Percentiles rank a stretch among this genome's conserved stretches.
Evolutionary conservation across 2,329 filamentous ascomycete genomes (phyloP).

Genomic region (Gaeumannomyces sp.): DNA sequence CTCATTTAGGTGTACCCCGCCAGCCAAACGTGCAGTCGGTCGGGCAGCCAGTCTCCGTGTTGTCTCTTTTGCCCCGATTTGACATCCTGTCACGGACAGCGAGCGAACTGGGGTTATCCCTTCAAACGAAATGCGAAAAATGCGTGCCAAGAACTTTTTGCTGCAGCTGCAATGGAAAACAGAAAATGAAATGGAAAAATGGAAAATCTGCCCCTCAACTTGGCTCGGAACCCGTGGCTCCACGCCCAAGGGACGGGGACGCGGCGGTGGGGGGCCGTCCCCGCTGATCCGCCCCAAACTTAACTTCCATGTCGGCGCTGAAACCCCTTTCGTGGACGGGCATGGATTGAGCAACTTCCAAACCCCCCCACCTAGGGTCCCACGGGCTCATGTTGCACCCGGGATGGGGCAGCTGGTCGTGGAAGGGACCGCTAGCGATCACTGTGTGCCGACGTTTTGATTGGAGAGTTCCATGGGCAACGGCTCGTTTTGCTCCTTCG

Average conservation of each 20-base stretch:
- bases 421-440: neutral
- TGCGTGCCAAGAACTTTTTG: no score
- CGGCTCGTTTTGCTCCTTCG: slow-evolving; percentile 3
- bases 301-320: neutral
- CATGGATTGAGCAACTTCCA: neutral
- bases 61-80: no score
- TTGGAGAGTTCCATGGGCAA: slow-evolving; percentile 7
- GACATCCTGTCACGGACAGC: no score
- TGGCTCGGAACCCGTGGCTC: neutral
- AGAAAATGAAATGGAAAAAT: no score
- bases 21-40: no score
- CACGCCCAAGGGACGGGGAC: neutral
- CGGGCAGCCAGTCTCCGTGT: no score
- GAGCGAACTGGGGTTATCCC: no score
- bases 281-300: neutral
- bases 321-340: neutral
- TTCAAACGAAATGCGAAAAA: no score
- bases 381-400: neutral
- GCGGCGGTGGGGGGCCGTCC: no score
- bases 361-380: no score
- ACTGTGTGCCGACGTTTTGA: neutral
- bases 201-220: neutral
- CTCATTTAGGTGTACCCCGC: no score
- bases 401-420: neutral
- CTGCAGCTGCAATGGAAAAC: neutral